phyloP scores from a whole-genome alignment of 345 rosid species.

The Excoecaria agallocha region DNA sequence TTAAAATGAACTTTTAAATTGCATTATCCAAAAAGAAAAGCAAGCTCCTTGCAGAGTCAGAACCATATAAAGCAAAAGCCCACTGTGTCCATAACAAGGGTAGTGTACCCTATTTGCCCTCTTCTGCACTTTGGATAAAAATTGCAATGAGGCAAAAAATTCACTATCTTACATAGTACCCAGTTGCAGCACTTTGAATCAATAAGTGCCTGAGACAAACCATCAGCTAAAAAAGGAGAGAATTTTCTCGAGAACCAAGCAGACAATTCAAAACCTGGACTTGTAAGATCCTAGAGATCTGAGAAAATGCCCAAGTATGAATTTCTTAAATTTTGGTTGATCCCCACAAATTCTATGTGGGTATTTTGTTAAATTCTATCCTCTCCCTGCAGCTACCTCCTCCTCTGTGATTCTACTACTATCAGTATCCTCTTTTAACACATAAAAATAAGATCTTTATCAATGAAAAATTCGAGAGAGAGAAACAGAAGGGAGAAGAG shows the following conservation, averaged over 20 bases:
- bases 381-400: conserved; percentile 15
- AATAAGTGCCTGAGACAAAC: conserved; percentile 22
- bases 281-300: conserved; percentile 94
- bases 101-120: conserved; percentile 5
- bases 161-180: conserved; percentile 18
- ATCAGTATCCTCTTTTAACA: conserved; percentile 29
- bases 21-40: conserved; percentile 26
- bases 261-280: conserved; percentile 34
- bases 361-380: conserved; percentile 26
- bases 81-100: conserved; percentile 23
- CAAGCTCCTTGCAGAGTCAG: conserved; percentile 30
- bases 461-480: conserved; percentile 5
- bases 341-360: conserved; percentile 48
- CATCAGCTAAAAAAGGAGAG: conserved; percentile 21
- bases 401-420: conserved; percentile 26
- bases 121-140: conserved; percentile 2
- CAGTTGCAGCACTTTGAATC: conserved; percentile 26
- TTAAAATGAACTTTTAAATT: conserved; percentile 22
- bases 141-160: conserved; percentile 25
- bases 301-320: conserved; percentile 33
- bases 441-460: conserved; percentile 6
- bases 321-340: conserved; percentile 24
- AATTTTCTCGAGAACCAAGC: conserved; percentile 46
- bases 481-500: conserved; percentile 10
- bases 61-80: conserved; percentile 20